Conservation (phyloP, 495 filamentous ascomycete species). For the Podospora anserina region DNA sequence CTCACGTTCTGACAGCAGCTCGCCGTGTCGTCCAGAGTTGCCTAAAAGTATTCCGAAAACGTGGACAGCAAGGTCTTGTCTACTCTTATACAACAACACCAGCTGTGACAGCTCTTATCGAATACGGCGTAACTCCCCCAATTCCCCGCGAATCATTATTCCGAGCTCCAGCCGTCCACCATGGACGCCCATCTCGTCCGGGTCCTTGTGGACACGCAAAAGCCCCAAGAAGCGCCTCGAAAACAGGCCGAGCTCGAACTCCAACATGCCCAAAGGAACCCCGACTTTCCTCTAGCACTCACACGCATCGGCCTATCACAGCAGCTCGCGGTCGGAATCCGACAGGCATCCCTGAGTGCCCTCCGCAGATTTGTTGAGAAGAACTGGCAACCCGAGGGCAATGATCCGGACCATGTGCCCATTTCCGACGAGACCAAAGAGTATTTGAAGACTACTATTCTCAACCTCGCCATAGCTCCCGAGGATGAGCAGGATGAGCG, state of each 20-base stretch:
- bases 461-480: conserved; percentile 71
- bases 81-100: neutral
- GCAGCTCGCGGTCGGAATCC: conserved; percentile 64
- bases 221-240: conserved; percentile 62
- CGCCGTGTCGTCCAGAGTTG: neutral
- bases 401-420: conserved; percentile 66
- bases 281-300: conserved; percentile 72
- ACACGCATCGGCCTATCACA: conserved; percentile 71
- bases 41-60: neutral
- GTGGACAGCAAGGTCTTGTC: neutral
- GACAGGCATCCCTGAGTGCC: conserved; percentile 77
- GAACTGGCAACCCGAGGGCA: conserved; percentile 62
- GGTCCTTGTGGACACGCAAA: conserved; percentile 77
- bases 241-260: conserved; percentile 78
- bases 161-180: neutral
- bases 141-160: neutral
- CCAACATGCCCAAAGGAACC: conserved; percentile 57
- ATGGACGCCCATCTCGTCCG: conserved; percentile 86
- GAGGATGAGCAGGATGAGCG: conserved; percentile 76
- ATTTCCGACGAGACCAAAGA: conserved; percentile 66
- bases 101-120: neutral
- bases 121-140: neutral
- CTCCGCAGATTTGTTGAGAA: conserved; percentile 77
- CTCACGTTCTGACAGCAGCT: neutral
- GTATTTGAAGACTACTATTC: conserved; percentile 62